Conservation (phyloP, 805 yeast genomes). For the Helenozyma baotianmanensis region DNA sequence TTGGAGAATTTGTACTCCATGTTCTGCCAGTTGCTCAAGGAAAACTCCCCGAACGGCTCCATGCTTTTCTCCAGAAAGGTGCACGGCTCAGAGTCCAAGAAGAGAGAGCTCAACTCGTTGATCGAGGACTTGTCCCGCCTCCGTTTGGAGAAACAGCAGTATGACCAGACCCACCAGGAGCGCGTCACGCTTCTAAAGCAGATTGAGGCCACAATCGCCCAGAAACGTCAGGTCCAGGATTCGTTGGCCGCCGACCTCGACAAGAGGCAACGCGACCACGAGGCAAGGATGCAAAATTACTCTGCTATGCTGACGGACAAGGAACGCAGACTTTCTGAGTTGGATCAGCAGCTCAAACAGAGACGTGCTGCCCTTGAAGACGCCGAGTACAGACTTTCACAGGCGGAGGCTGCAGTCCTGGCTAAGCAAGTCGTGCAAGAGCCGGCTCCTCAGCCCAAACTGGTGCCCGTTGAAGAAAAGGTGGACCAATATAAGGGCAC, state of each 20-base stretch:
- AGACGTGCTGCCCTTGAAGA: constrained; percentile 2
- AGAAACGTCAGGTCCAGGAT: constrained; percentile 17
- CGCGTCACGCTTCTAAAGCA: constrained; percentile 19
- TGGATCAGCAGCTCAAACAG: constrained; percentile 8
- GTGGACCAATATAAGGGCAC: background rate
- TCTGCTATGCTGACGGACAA: constrained; percentile 2
- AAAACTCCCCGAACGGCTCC: constrained; percentile 32
- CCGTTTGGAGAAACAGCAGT: constrained; percentile 13
- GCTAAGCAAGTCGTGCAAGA: constrained; percentile 1
- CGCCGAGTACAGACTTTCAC: constrained; percentile 3
- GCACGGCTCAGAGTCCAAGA: constrained; percentile 16
- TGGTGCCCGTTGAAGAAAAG: background rate
- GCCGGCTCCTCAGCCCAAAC: background rate
- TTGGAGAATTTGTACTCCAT: constrained; percentile 81
- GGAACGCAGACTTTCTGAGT: constrained; percentile 7
- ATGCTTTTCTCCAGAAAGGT: constrained; percentile 27
- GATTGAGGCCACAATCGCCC: constrained; percentile 18
- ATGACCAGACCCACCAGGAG: constrained; percentile 18
- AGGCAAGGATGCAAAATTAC: constrained; percentile 13
- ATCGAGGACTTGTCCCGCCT: constrained; percentile 16
- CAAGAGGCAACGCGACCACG: constrained; percentile 6
- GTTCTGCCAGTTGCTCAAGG: constrained; percentile 56
- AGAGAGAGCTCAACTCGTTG: constrained; percentile 19
- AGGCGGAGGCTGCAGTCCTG: constrained; percentile 1
- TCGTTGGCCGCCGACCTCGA: constrained; percentile 1